A percentile compares a stretch with the other conserved stretches of the same genome.
Conservation (phyloP, 1,284 basidiomycete species). For the Boletus semigastroideus region DNA sequence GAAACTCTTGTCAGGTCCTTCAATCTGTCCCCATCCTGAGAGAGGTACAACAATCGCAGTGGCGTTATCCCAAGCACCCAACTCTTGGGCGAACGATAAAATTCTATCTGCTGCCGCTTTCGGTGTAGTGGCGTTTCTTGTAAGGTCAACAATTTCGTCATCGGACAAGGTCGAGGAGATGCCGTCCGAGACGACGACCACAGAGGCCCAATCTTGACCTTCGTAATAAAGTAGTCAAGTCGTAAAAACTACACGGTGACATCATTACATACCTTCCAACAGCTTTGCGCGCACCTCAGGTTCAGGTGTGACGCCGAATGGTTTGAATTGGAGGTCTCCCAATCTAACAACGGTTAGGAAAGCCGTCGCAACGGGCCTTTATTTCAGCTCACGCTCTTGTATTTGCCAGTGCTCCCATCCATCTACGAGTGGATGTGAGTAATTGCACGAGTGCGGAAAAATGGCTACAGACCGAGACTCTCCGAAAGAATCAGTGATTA, state of each 20-base stretch:
- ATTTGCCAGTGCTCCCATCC: slow-evolving; percentile 96
- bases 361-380: not conserved
- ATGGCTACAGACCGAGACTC: slow-evolving; percentile 68
- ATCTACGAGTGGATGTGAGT: slow-evolving; percentile 45
- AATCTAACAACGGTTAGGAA: slow-evolving; percentile 49
- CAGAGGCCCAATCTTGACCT: slow-evolving; percentile 79
- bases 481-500: slow-evolving; percentile 94
- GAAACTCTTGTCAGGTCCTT: slow-evolving; percentile 78
- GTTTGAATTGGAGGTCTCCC: slow-evolving; percentile 90
- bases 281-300: slow-evolving; percentile 87
- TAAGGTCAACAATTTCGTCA: slow-evolving; percentile 92
- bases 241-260: not conserved
- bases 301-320: slow-evolving; percentile 90
- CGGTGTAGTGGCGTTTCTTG: slow-evolving; percentile 70
- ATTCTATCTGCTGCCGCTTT: slow-evolving; percentile 82
- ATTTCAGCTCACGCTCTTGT: slow-evolving; percentile 70
- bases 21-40: slow-evolving; percentile 85
- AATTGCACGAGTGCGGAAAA: not conserved
- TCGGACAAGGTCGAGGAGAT: slow-evolving; percentile 90
- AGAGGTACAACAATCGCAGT: slow-evolving; percentile 93
- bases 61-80: slow-evolving; percentile 90
- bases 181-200: slow-evolving; percentile 87
- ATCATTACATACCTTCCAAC: slow-evolving; percentile 57
- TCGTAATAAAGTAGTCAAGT: slow-evolving; percentile 4
- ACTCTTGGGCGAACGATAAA: slow-evolving; percentile 85